Percentiles rank a stretch among this genome's conserved stretches.
These are phyloP conservation scores for Triangularia verruculosa DNA, from an alignment of 2,329 filamentous ascomycete species.

Conservation along the genomic window DNA sequence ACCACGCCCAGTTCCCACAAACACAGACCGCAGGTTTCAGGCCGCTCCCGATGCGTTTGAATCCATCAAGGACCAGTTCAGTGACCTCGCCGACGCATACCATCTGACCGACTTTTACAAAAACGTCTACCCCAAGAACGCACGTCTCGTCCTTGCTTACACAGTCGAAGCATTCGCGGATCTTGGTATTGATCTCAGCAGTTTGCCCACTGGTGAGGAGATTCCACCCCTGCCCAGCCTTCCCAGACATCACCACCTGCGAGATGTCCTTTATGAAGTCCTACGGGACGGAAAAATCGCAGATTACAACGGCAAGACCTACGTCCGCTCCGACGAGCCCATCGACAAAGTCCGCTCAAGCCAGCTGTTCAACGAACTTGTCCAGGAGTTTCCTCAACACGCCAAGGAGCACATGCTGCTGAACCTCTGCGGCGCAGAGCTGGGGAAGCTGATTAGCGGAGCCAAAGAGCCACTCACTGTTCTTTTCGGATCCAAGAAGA, in stretches of 20 bases:
- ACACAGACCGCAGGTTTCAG: slow-evolving; percentile 15
- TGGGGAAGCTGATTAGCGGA: slow-evolving; percentile 21
- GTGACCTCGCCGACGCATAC: slow-evolving; percentile 12
- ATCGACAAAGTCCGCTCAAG: slow-evolving; percentile 31
- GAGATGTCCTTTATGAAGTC: slow-evolving; percentile 35
- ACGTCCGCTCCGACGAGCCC: slow-evolving; percentile 23
- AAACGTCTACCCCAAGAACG: slow-evolving; percentile 29
- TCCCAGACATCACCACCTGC: slow-evolving; percentile 31
- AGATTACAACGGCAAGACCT: slow-evolving; percentile 31
- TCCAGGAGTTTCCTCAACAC: slow-evolving; percentile 29
- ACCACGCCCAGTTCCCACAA: neutral
- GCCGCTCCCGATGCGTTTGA: slow-evolving; percentile 11
- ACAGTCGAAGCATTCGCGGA: slow-evolving; percentile 37
- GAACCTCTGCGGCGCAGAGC: slow-evolving; percentile 12
- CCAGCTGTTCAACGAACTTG: slow-evolving; percentile 31
- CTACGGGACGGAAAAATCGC: slow-evolving; percentile 28
- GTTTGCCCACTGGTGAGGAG: slow-evolving; percentile 27
- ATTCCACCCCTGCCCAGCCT: slow-evolving; percentile 29
- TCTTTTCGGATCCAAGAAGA: slow-evolving; percentile 25
- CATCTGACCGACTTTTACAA: slow-evolving; percentile 4
- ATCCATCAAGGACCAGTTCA: slow-evolving; percentile 10
- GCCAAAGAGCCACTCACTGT: slow-evolving; percentile 18
- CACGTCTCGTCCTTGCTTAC: slow-evolving; percentile 29
- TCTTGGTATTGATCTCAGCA: slow-evolving; percentile 29
- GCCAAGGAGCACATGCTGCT: slow-evolving; percentile 25